Evolutionary conservation across 805 yeast species (phyloP).

Genomic region (Saturnispora galanensis): DNA sequence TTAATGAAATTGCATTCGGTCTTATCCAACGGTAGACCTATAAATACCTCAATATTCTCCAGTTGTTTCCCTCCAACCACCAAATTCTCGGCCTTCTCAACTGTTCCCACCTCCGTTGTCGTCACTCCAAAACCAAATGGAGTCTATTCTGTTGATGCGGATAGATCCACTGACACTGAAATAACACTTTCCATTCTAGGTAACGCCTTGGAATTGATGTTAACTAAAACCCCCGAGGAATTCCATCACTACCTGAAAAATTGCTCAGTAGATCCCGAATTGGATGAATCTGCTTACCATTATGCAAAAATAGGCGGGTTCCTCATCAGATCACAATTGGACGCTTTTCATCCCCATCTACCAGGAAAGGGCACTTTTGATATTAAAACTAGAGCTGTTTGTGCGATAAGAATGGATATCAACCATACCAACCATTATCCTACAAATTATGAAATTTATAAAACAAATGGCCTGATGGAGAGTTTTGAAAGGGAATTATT

Average conservation of each 20-base stretch:
- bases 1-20: conserved; percentile 67
- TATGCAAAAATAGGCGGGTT: conserved; percentile 62
- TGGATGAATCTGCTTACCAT: conserved; percentile 39
- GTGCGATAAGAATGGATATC: conserved; percentile 73
- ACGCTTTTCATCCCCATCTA: conserved; percentile 62
- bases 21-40: conserved; percentile 51
- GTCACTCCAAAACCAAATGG: conserved; percentile 32
- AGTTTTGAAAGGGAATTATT: conserved; percentile 73
- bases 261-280: conserved; percentile 5
- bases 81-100: conserved; percentile 34
- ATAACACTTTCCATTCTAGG: conserved; percentile 67
- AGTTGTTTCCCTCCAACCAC: conserved; percentile 31
- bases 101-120: conserved; percentile 46
- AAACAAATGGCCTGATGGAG: conserved; percentile 55
- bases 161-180: conserved; percentile 56
- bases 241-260: conserved; percentile 32
- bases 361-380: conserved; percentile 94
- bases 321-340: conserved; percentile 83
- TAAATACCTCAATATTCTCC: conserved; percentile 36
- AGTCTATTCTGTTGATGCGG: conserved; percentile 60
- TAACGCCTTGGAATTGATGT: conserved; percentile 63
- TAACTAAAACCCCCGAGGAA: conserved; percentile 50
- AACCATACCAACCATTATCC: conserved; percentile 42
- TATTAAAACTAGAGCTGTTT: conserved; percentile 82
- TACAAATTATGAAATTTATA: conserved; percentile 58